phyloP scores from a whole-genome alignment of 345 rosid genomes.

The Aurinia saxatilis region DNA sequence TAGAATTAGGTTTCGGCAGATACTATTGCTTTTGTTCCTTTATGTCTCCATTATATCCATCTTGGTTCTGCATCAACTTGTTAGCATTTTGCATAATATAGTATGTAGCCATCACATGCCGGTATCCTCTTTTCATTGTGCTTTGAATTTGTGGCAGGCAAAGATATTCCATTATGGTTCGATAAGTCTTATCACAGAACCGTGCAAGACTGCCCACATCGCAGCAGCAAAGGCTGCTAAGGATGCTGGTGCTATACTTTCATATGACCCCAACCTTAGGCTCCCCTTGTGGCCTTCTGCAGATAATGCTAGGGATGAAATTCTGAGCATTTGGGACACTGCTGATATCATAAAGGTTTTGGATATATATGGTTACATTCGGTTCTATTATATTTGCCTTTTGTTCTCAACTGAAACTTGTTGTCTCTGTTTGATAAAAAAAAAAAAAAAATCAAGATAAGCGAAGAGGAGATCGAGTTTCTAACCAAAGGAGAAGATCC shows the following conservation, averaged over 20 bases:
- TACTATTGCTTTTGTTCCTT: not conserved
- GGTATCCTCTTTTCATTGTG: not conserved
- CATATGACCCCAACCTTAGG: conserved; percentile 91
- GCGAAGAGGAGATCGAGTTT: conserved; percentile 87
- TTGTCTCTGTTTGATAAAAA: not conserved
- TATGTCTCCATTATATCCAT: not conserved
- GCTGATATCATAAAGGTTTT: conserved; percentile 83
- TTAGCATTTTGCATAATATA: not conserved
- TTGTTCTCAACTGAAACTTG: not conserved
- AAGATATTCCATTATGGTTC: conserved; percentile 93
- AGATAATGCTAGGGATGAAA: conserved; percentile 78
- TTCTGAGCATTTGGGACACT: conserved; percentile 76
- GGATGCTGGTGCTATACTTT: conserved; percentile 80
- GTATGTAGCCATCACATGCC: not conserved
- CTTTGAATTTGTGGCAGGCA: conserved; percentile 47
- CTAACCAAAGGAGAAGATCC: conserved; percentile 92
- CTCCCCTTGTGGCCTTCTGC: conserved; percentile 92
- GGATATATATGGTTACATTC: not conserved
- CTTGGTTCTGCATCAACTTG: not conserved
- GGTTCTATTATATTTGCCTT: not conserved
- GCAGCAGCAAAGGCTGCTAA: conserved; percentile 92
- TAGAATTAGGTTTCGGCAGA: not conserved
- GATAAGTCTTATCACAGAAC: conserved; percentile 95
- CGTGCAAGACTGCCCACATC: conserved; percentile 87
- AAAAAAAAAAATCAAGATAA: conserved; percentile 40